Evolutionary conservation across 2,329 filamentous ascomycete species (phyloP), one percentile per base, ranked within the genome.

Genomic region (Macroventuria anomochaeta): DNA sequence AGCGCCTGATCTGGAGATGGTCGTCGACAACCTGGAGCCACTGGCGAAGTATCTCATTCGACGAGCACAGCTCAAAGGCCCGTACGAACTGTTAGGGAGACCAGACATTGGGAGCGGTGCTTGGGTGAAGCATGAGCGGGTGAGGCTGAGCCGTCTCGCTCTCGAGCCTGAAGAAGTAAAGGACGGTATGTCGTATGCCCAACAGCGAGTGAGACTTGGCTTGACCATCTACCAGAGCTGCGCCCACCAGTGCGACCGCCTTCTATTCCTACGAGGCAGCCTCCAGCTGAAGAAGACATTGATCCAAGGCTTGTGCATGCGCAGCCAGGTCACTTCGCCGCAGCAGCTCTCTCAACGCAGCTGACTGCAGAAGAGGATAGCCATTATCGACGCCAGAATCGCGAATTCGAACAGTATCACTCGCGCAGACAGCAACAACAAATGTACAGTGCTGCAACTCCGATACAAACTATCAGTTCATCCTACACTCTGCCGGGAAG

Each of bases 291-390:
- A 10, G 17, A 38, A 10, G 13, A 37, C 1, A 43, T 61, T 8
- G 61, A 63, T 36, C 56, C 58, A 4, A 55, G 56, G 20, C 55
- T 61, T 3, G 8, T 57, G 5, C 21, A 54, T 26, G 61, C 61
- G 12, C 50, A 40, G 8, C 51, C 51, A 8, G 60, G 60, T 13
- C 51, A 55, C 1, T 61, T 46, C 11, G n/a, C 29, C 7, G 17
- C 47, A 29, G 15, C 26, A 21, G 6, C 29, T 7, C 20, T 57
- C 5, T 25, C 43, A 2, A 33, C 28, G 21, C 43, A 33, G 15
- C 44, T 59, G 5, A 53, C 41, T 3, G 11, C 38, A 12, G 36
- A 11, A 2, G 56, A 61, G 8, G 37, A 61, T 12, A 37, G 46
- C 18, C 57, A 58, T 43, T 55, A 55, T 13, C 54, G 47, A 12